phyloP scores from a whole-genome alignment of 345 rosid genomes.

The Moringa oleifera region DNA sequence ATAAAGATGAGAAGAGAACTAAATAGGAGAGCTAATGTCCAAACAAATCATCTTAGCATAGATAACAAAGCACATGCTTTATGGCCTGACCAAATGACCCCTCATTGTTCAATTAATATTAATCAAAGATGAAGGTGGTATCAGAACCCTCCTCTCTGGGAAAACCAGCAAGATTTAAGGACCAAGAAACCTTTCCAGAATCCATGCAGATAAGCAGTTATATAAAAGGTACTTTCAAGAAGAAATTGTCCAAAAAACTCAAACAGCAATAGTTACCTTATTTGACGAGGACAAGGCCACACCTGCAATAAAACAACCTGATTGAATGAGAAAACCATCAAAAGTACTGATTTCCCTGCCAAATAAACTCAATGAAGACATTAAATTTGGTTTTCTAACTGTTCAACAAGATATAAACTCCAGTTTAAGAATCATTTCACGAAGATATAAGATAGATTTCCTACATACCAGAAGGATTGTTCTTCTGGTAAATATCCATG shows the following conservation, averaged over 20 bases:
- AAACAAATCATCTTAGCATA: not conserved
- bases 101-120: not conserved
- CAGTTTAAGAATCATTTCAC: too few relatives aligned
- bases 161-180: not conserved
- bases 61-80: not conserved
- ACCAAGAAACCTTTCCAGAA: too few relatives aligned
- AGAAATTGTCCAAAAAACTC: not conserved
- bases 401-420: not conserved
- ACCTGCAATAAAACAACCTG: slow-evolving; percentile 41
- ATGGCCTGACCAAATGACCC: not conserved
- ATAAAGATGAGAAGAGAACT: too few relatives aligned
- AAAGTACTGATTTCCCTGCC: not conserved
- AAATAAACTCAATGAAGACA: not conserved
- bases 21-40: not conserved
- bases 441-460: not conserved
- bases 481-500: slow-evolving; percentile 42
- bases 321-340: not conserved
- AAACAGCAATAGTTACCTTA: slow-evolving; percentile 40
- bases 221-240: not conserved
- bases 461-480: slow-evolving; percentile 40
- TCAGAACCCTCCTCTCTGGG: not conserved
- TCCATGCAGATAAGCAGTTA: not conserved
- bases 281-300: slow-evolving; percentile 31
- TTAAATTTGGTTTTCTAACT: too few relatives aligned
- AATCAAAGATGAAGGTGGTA: not conserved